phyloP scores from a whole-genome alignment of 2,329 filamentous ascomycete species.

The Fusarium nelsonii region DNA sequence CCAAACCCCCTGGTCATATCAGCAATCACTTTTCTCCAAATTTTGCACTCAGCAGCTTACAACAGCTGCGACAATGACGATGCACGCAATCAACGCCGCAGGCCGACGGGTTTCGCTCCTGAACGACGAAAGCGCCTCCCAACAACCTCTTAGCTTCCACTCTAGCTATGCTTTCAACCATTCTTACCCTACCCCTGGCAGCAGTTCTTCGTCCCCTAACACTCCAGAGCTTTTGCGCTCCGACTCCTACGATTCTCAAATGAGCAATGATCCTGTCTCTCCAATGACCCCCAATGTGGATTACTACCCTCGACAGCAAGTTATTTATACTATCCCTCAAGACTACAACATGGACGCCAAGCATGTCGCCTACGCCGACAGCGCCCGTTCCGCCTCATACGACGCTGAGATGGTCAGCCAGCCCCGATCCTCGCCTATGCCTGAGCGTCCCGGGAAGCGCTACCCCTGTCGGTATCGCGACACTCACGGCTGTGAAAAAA shows the following conservation, averaged over 20 bases:
- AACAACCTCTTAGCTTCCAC: constrained; percentile 49
- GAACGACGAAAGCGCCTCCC: constrained; percentile 58
- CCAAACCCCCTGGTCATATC: constrained; percentile 11
- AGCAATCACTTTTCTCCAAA: constrained; percentile 3
- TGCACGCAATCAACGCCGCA: constrained; percentile 68
- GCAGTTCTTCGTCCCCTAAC: constrained; percentile 61
- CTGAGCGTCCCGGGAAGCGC: constrained; percentile 69
- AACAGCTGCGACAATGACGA: constrained; percentile 47
- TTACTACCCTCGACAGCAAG: constrained; percentile 56
- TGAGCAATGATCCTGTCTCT: constrained; percentile 66
- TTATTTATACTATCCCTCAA: constrained; percentile 56
- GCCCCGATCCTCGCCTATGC: constrained; percentile 56
- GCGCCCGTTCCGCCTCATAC: constrained; percentile 63
- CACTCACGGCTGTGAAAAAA: constrained; percentile 78
- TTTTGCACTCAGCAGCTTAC: constrained; percentile 1
- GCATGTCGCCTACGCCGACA: constrained; percentile 58
- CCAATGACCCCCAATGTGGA: constrained; percentile 67
- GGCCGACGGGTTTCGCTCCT: constrained; percentile 71
- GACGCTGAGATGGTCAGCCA: constrained; percentile 60
- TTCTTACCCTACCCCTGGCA: constrained; percentile 55
- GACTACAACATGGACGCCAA: constrained; percentile 56
- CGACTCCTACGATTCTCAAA: constrained; percentile 71
- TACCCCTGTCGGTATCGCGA: constrained; percentile 82
- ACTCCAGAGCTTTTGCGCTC: constrained; percentile 71
- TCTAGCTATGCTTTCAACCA: constrained; percentile 52